phyloP scores from a whole-genome alignment of 2,329 filamentous ascomycete species.

The Fusarium devonianum region DNA sequence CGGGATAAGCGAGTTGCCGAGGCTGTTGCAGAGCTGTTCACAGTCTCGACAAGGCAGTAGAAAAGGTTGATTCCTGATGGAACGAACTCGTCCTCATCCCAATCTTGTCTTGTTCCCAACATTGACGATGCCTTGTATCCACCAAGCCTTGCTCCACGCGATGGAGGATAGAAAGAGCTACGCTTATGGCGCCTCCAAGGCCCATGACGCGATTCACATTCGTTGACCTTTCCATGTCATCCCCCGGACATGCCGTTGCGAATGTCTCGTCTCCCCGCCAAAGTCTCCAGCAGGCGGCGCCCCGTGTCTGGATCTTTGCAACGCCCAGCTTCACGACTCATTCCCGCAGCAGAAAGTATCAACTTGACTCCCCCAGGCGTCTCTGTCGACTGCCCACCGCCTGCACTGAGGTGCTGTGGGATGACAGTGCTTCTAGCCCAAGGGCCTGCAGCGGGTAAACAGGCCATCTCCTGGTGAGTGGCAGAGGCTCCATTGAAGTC shows the following conservation, averaged over 20 bases:
- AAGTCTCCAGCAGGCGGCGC: neutral
- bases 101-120: too few species aligned
- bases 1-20: neutral
- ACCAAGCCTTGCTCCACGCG: neutral
- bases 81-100: too few species aligned
- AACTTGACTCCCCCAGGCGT: too few species aligned
- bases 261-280: neutral
- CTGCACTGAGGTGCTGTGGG: slow-evolving; percentile 32
- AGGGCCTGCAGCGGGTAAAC: slow-evolving; percentile 10
- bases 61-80: too few species aligned
- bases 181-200: slow-evolving; percentile 1
- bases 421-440: slow-evolving; percentile 6
- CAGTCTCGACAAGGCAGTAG: too few species aligned
- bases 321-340: slow-evolving; percentile 5
- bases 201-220: slow-evolving; percentile 4
- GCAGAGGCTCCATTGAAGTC: slow-evolving; percentile 1
- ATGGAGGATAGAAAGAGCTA: neutral
- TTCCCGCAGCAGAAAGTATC: too few species aligned
- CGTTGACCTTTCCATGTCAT: neutral
- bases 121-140: neutral
- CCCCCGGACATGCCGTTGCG: neutral
- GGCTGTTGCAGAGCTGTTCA: too few species aligned
- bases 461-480: slow-evolving; percentile 11
- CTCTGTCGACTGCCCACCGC: slow-evolving; percentile 16
- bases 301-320: neutral